Evolutionary conservation across 2,329 filamentous ascomycete genomes (phyloP).

Genomic region (Tolypocladium tropicale): DNA sequence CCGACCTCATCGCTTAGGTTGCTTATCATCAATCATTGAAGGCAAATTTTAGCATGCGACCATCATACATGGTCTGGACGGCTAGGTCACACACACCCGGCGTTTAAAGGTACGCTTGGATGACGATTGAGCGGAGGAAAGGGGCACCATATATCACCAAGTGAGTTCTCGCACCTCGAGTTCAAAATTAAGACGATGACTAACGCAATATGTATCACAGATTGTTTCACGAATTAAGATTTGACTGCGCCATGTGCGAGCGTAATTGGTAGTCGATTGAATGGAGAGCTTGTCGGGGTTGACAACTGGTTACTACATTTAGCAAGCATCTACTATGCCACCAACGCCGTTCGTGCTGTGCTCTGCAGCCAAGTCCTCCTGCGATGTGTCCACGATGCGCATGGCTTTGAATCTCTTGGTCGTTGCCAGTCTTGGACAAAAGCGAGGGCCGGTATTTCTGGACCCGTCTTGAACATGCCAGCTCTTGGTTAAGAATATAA

Average conservation of each 20-base stretch:
- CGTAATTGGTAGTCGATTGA: background rate
- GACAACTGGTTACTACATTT: background rate
- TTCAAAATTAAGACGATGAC: background rate
- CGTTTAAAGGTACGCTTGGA: background rate
- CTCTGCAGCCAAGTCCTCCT: background rate
- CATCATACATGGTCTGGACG: background rate
- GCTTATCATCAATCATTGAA: background rate
- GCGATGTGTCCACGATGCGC: background rate
- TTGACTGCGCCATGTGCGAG: background rate
- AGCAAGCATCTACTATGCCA: background rate
- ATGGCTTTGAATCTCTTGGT: too few species aligned
- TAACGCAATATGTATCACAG: background rate
- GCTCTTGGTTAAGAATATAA: too few species aligned
- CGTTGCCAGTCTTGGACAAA: background rate
- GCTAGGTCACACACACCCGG: background rate
- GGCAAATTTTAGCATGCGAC: background rate
- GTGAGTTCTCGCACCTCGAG: background rate
- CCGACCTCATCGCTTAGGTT: constrained; percentile 44
- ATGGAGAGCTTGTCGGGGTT: background rate
- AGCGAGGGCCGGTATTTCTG: too few species aligned
- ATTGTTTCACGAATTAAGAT: background rate
- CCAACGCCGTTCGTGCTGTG: background rate
- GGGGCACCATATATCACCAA: background rate
- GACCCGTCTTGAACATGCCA: too few species aligned
- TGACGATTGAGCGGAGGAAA: constrained; percentile 2